Percentiles rank a stretch among this genome's conserved stretches.
Evolutionary conservation across 1,139 yeast species (phyloP).

Genomic region (Zygosaccharomyces sapae): DNA sequence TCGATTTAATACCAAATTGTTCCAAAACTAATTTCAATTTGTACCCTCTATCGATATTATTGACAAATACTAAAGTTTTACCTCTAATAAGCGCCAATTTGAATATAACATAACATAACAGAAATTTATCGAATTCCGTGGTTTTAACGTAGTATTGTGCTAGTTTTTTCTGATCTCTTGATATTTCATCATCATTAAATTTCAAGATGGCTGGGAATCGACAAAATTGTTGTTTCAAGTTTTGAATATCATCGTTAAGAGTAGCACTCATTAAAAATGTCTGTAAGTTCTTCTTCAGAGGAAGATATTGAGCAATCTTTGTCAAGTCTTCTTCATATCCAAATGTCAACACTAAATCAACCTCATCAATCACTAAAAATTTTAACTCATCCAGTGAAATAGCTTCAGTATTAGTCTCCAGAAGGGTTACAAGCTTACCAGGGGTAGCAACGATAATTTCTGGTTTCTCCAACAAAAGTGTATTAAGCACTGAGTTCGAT

Average conservation of each 20-base stretch:
- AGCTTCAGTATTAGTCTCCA: constrained; percentile 44
- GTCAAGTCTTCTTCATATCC: constrained; percentile 86
- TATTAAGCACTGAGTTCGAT: constrained; percentile 66
- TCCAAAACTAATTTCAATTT: constrained; percentile 84
- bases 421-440: constrained; percentile 59
- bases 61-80: constrained; percentile 88
- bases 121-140: constrained; percentile 85
- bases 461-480: constrained; percentile 69
- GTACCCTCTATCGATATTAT: constrained; percentile 92
- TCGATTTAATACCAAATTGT: constrained; percentile 87
- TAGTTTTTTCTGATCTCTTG: constrained; percentile 52
- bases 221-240: constrained; percentile 72
- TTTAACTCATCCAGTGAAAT: constrained; percentile 53
- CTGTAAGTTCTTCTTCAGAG: constrained; percentile 72
- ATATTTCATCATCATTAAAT: constrained; percentile 62
- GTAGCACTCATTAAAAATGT: constrained; percentile 97
- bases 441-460: constrained; percentile 88
- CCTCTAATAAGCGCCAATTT: constrained; percentile 87
- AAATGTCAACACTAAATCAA: constrained; percentile 82
- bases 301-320: constrained; percentile 58
- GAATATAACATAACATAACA: constrained; percentile 85
- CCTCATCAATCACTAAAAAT: constrained; percentile 89
- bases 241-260: constrained; percentile 77
- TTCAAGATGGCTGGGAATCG: constrained; percentile 80
- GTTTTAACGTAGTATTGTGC: constrained; percentile 85